Base-by-base conservation (phyloP, 192 early-diverging fungal species). In the Phlyctochytrium arcticum region DNA sequence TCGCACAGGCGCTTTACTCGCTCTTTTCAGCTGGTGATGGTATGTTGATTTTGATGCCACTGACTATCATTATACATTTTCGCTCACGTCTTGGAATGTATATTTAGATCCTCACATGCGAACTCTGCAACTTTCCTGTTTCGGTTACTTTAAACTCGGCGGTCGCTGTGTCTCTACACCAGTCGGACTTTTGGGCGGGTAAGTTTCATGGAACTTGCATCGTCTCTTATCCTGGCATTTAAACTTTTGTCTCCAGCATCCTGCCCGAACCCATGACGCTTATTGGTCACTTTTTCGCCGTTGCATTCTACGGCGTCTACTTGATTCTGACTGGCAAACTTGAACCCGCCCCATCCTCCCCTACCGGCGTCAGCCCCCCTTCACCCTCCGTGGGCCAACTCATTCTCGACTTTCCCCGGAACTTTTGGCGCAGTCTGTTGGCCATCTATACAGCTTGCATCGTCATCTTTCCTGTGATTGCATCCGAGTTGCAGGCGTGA, bases 261-360 rank as follows among this genome's bases (percentile, higher is more conserved):
- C 70, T 85, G 9, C 85, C 86, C 24, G 81, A 79, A 36, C 93
- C 95, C 6, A 36, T 81, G 42, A 77, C 94, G 8, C 82, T 97
- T 5, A 56, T 95, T 0, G 85, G 82, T 63, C 95, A 97, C 75
- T 98, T 98, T 69, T 97, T 96, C 77, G 82, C 86, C 17, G 95
- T 97, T 23, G 96, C 95, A 12, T 53, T 81, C 34, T 75, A 77
- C 57, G 75, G 71, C 58, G 60, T 69, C 19, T 70, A 37, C 17
- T 58, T 71, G 17, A 69, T 74, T 21, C 36, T 57, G 8, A 48
- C 77, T 68, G 32, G 42, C 7, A 33, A 37, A 39, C 6, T 66
- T 4, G 54, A 66, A 36, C 55, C 55, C 31, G 19, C 4, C 17
- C n/a, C 15, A 21, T 0, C 19, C 50, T n/a, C n/a, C n/a, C n/a